Base-by-base conservation (phyloP, 768 basidiomycete species). In the Filobasidium floriforme region DNA sequence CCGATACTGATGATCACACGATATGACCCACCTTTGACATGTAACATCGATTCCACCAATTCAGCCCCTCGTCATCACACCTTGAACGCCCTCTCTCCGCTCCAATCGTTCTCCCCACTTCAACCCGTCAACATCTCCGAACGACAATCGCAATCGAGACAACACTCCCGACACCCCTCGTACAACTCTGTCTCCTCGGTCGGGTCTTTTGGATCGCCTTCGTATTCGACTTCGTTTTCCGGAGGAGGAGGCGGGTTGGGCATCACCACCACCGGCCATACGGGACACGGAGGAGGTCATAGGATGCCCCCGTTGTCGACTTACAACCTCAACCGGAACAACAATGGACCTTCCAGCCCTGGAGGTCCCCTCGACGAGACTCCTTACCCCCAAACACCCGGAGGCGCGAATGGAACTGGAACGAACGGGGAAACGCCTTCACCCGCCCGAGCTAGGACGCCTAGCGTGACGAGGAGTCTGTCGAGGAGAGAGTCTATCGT, bases 101-200 rank as follows among this genome's bases (percentile, higher is more conserved):
- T 78, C 1, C 74, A 78, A 59, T 66, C 71, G 9, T 69, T 78
- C 64, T 76, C 77, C 19, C 76, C 77, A 0, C 69, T 78, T 14
- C 72, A 69, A 37, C 64, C 70, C 1, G 22, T 64, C n/a, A 59
- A 37, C 32, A 28, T 41, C 60, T 29, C 55, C 22, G 6, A 51
- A 52, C 19, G 18, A 10, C 1, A 40, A 1, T 60, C 64, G 7
- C 24, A 52, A n/a, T 60, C 57, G 1, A 41, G 59, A n/a, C 32
- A 55, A 1, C 64, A 65, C 41, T 65, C 64, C 10, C 65, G 65
- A 11, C 43, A 59, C 9, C 59, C 65, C 7, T 61, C 65, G 0
- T 55, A 26, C 51, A 41, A 66, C 11, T 62, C 62, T 19, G 15
- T 19, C 46, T 24, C 66, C 65, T 15, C 66, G 66, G 6, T 61